Conservation (phyloP, 192 early-diverging fungal species). For the Podila epigama region DNA sequence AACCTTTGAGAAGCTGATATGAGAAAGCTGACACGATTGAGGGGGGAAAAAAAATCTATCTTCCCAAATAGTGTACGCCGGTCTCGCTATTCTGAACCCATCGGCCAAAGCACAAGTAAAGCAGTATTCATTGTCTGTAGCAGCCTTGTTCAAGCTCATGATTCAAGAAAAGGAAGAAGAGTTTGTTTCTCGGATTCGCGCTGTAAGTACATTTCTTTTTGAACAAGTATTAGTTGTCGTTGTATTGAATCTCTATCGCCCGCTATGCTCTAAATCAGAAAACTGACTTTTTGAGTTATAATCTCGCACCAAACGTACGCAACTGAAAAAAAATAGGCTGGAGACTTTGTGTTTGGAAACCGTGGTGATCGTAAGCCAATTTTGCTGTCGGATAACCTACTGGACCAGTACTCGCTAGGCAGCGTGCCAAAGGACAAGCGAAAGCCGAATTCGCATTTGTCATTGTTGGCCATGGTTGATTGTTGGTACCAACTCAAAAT, state of each 20-base stretch:
- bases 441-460: slow-evolving; percentile 91
- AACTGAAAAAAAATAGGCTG: slow-evolving; percentile 57
- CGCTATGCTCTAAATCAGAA: background rate
- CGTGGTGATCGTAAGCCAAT: slow-evolving; percentile 65
- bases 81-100: slow-evolving; percentile 93
- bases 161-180: slow-evolving; percentile 82
- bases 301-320: background rate
- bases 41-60: background rate
- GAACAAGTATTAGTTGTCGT: background rate
- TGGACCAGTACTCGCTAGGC: slow-evolving; percentile 91
- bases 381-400: slow-evolving; percentile 77
- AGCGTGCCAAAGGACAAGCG: slow-evolving; percentile 74
- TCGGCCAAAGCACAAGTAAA: slow-evolving; percentile 82
- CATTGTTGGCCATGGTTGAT: slow-evolving; percentile 91
- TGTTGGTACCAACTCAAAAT: slow-evolving; percentile 88
- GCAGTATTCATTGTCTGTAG: slow-evolving; percentile 89
- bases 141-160: slow-evolving; percentile 95
- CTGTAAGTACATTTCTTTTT: slow-evolving; percentile 45
- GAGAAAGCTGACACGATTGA: background rate
- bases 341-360: slow-evolving; percentile 87
- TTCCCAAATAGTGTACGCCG: slow-evolving; percentile 49
- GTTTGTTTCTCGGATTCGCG: slow-evolving; percentile 75
- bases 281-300: background rate
- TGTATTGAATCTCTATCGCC: background rate
- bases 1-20: no score